Evolutionary conservation across 345 rosid species (phyloP).

Genomic region (Lumnitzera racemosa): DNA sequence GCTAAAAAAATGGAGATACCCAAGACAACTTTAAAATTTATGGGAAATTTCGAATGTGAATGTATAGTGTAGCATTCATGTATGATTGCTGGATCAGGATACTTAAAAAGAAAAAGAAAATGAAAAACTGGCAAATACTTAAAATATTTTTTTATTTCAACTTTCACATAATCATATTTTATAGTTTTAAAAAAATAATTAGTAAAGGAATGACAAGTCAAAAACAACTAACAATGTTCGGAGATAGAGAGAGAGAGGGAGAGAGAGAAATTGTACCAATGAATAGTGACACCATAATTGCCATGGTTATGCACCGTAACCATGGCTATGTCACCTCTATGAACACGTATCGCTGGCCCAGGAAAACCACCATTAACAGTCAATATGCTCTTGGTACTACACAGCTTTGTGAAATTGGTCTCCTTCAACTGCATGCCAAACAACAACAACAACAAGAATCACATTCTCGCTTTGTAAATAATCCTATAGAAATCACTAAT

Average conservation of each 20-base stretch:
- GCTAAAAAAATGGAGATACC: no score
- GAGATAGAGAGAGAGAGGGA: neutral
- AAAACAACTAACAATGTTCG: neutral
- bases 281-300: constrained; percentile 20
- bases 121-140: no score
- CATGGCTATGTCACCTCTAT: constrained; percentile 13
- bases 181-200: neutral
- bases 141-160: neutral
- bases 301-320: constrained; percentile 17
- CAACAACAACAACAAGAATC: neutral
- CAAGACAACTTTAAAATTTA: no score
- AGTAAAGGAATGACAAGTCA: no score
- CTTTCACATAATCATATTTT: no score
- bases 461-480: neutral
- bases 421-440: constrained; percentile 19
- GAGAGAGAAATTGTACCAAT: constrained; percentile 12
- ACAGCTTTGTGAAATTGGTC: constrained; percentile 20
- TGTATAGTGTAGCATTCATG: neutral
- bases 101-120: no score
- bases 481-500: no score
- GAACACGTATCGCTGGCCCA: constrained; percentile 18
- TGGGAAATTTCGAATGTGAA: no score
- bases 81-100: neutral
- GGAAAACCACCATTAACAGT: constrained; percentile 29
- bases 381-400: constrained; percentile 23